A percentile compares a stretch with the other conserved stretches of the same genome.
phyloP scores from a whole-genome alignment of 192 early-diverging fungal species.

The Mortierella hygrophila region DNA sequence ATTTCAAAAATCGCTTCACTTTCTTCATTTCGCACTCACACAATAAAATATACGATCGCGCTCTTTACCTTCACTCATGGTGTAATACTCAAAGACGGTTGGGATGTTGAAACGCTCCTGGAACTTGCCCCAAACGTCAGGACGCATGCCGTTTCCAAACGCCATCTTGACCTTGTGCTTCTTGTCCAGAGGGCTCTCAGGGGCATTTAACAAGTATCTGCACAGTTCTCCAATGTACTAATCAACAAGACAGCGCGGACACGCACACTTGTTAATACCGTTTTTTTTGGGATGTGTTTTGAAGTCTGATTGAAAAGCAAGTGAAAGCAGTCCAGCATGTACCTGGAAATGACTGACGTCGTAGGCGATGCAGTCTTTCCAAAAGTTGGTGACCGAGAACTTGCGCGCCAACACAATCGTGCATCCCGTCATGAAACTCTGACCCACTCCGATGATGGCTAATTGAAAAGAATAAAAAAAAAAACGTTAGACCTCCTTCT shows the following conservation, averaged over 20 bases:
- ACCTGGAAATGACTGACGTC: slow-evolving; percentile 62
- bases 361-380: slow-evolving; percentile 63
- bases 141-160: slow-evolving; percentile 78
- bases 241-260: background rate
- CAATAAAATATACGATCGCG: background rate
- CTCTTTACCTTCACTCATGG: slow-evolving; percentile 71
- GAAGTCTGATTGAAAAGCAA: too few species aligned
- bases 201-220: slow-evolving; percentile 70
- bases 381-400: slow-evolving; percentile 66
- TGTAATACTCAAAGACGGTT: slow-evolving; percentile 77
- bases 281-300: background rate
- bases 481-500: too few species aligned
- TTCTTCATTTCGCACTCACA: background rate
- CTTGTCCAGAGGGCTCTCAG: slow-evolving; percentile 62
- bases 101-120: slow-evolving; percentile 70
- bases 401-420: slow-evolving; percentile 67
- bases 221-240: slow-evolving; percentile 81
- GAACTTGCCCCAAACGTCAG: slow-evolving; percentile 76
- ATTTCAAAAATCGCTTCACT: background rate
- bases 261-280: background rate
- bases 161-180: slow-evolving; percentile 66
- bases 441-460: slow-evolving; percentile 44
- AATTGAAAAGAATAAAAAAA: background rate
- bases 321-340: background rate
- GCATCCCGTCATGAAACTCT: slow-evolving; percentile 48